Evolutionary conservation across 805 yeast species (phyloP).

Genomic region (Saccharomycopsis sp.): DNA sequence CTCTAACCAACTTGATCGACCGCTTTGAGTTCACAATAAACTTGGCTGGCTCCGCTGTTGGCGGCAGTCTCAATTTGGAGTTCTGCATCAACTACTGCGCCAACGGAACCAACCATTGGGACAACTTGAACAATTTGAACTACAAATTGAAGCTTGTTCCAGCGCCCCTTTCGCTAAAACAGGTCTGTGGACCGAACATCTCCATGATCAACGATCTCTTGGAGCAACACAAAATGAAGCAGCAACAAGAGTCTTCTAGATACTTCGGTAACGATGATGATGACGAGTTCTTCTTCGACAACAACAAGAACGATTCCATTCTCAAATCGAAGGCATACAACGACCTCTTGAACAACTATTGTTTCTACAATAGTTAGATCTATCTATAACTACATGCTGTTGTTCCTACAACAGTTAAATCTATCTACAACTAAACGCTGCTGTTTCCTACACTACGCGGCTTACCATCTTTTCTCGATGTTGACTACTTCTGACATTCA

Average conservation of each 20-base stretch:
- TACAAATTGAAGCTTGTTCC: conserved; percentile 22
- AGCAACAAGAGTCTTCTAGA: not conserved
- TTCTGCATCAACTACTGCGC: conserved; percentile 19
- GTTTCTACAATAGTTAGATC: conserved; percentile 10
- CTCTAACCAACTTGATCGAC: conserved; percentile 11
- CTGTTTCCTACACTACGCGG: too few species aligned
- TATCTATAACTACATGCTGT: not conserved
- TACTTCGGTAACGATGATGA: conserved; percentile 9
- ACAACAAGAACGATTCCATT: not conserved
- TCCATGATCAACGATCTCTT: conserved; percentile 13
- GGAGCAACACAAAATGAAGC: not conserved
- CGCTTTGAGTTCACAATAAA: conserved; percentile 32
- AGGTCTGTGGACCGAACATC: conserved; percentile 13
- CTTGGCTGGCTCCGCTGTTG: conserved; percentile 25
- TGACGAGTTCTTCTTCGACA: conserved; percentile 4
- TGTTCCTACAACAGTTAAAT: conserved; percentile 11
- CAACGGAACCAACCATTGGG: conserved; percentile 18
- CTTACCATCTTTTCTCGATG: too few species aligned
- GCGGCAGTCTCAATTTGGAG: conserved; percentile 3
- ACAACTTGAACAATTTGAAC: conserved; percentile 19
- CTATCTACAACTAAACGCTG: not conserved
- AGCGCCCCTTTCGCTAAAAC: not conserved
- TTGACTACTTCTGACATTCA: too few species aligned
- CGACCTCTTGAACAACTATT: conserved; percentile 16
- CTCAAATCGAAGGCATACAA: conserved; percentile 10